Evolutionary conservation across 2,329 filamentous ascomycete species (phyloP).

Genomic region (Gnomoniopsis smithogilvyi): DNA sequence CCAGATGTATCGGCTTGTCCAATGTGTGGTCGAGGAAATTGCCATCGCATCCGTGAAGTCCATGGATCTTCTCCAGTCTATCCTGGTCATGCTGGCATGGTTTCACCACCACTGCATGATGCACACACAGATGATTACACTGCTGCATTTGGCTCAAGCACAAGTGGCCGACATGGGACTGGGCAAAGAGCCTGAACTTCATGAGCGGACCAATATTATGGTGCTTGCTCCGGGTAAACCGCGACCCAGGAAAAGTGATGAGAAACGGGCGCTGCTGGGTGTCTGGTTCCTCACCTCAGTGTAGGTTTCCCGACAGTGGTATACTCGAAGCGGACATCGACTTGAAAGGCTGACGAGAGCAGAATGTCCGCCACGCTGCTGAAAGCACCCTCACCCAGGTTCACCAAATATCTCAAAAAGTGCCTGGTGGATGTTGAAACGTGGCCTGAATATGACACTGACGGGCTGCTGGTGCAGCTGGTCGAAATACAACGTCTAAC

Average conservation of each 20-base stretch:
- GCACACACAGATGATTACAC: conserved; percentile 49
- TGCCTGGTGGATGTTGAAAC: conserved; percentile 45
- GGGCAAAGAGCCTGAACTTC: conserved; percentile 35
- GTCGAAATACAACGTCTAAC: conserved; percentile 48
- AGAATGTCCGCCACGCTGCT: conserved; percentile 41
- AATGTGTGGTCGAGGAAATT: conserved; percentile 44
- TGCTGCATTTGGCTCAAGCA: conserved; percentile 45
- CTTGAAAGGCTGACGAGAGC: neutral
- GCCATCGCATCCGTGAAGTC: conserved; percentile 47
- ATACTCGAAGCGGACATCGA: neutral
- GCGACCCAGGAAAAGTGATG: conserved; percentile 44
- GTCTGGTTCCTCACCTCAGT: conserved; percentile 53
- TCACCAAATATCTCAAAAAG: conserved; percentile 48
- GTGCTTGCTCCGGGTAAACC: conserved; percentile 37
- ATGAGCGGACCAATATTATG: conserved; percentile 41
- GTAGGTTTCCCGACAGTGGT: conserved; percentile 34
- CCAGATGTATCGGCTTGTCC: conserved; percentile 46
- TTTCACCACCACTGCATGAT: conserved; percentile 54
- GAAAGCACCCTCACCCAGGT: conserved; percentile 46
- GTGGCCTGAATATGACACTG: conserved; percentile 42
- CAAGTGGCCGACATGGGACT: conserved; percentile 46
- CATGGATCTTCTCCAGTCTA: conserved; percentile 45
- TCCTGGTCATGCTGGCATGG: conserved; percentile 47
- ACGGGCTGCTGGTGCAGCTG: conserved; percentile 42
- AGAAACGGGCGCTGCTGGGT: conserved; percentile 48